Evolutionary conservation across 768 basidiomycete species (phyloP), one percentile per base, ranked within the genome.

Genomic region (Amanita subjunquillea): DNA sequence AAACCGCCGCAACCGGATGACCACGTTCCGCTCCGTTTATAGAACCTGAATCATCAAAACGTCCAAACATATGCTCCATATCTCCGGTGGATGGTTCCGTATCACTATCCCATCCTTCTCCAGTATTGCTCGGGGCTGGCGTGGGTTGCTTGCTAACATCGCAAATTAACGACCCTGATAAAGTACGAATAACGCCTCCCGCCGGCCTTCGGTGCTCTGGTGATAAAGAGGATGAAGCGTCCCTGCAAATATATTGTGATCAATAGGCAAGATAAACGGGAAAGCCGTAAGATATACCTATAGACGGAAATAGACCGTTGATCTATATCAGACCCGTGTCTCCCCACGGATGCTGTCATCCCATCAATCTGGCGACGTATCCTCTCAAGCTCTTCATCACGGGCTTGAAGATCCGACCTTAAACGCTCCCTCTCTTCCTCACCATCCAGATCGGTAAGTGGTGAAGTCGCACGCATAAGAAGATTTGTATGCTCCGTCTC

Each of bases 81-180:
- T 30, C 43, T 37, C 46, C 44, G 3, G n/a, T 27, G 25, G 37
- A 27, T 22, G 22, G 6, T 12, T n/a, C 20, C 17, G 8, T 44
- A 27, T 36, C 56, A 15, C 63, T 62, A 8, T 62, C 59, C 49
- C 58, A 47, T 34, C 55, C 50, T 20, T 58, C 53, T 30, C 55
- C 66, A 50, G 60, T 63, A 29, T 60, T 58, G 57, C 69, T 77
- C 30, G 76, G 75, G 20, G 74, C 74, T 49, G 78, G 78, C 1
- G 77, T 78, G 8, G 76, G 76, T 22, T 67, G 75, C 56, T 73
- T 73, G 63, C 73, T 77, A 34, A 74, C 38, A 32, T 67, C 59
- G 44, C 72, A 68, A 53, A 79, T 78, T 44, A 69, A 57, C 3
- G 78, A 74, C 2, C 77, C 77, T 8, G 76, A 76, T 51, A 69